These are phyloP conservation scores for Cytospora chrysosperma DNA, from an alignment of 2,329 filamentous ascomycete genomes.

Conservation along the genomic window DNA sequence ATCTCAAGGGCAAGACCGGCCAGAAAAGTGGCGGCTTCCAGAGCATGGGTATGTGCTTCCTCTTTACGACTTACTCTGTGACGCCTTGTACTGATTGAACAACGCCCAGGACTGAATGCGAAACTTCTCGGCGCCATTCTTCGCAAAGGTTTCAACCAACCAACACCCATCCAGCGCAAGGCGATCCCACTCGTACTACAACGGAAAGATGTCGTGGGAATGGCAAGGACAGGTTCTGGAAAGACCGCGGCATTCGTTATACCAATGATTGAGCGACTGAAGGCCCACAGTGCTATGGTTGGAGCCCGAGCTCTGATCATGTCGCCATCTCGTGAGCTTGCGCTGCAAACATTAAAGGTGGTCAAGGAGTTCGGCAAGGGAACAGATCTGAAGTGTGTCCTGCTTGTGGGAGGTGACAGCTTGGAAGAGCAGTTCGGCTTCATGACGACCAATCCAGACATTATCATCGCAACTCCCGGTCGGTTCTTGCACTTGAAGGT, in stretches of 20 bases:
- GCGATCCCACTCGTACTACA: slow-evolving; percentile 90
- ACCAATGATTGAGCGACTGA: slow-evolving; percentile 94
- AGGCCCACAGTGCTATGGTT: slow-evolving; percentile 81
- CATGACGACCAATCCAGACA: slow-evolving; percentile 94
- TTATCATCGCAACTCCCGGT: slow-evolving; percentile 94
- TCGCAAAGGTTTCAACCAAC: slow-evolving; percentile 91
- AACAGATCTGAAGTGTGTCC: slow-evolving; percentile 85
- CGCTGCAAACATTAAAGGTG: slow-evolving; percentile 91
- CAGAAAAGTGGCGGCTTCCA: slow-evolving; percentile 96
- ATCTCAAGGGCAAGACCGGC: slow-evolving; percentile 77
- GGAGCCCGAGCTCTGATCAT: slow-evolving; percentile 84
- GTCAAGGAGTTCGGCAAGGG: slow-evolving; percentile 91
- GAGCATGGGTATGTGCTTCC: slow-evolving; percentile 68
- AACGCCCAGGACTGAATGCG: slow-evolving; percentile 65
- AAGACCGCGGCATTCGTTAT: slow-evolving; percentile 99
- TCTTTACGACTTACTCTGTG: not conserved
- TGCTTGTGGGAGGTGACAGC: slow-evolving; percentile 93
- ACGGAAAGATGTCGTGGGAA: slow-evolving; percentile 93
- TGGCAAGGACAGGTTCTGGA: slow-evolving; percentile 97
- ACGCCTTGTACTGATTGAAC: slow-evolving; percentile 21
- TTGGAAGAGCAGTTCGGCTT: slow-evolving; percentile 91
- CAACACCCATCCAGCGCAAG: slow-evolving; percentile 96
- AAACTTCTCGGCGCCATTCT: slow-evolving; percentile 87
- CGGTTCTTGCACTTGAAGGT: slow-evolving; percentile 96
- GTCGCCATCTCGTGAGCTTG: slow-evolving; percentile 90